A percentile compares a stretch with the other conserved stretches of the same genome.
phyloP scores from a whole-genome alignment of 2,329 filamentous ascomycete species.

The Penicillium rolfsii region DNA sequence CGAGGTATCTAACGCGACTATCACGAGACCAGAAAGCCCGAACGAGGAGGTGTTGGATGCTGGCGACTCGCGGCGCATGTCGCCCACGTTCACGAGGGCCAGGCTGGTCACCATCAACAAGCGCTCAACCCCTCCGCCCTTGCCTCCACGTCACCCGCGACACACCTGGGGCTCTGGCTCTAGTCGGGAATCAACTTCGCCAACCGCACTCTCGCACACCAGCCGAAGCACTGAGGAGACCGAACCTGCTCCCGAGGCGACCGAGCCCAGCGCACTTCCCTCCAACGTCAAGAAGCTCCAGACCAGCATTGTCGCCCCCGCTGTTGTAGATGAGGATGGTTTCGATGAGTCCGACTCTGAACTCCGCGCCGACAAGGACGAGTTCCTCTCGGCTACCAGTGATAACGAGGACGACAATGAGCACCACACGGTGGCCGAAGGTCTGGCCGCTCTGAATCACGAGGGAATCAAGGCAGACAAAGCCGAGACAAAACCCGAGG shows the following conservation, averaged over 20 bases:
- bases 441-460: background rate
- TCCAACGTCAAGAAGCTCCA: slow-evolving; percentile 22
- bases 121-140: slow-evolving; percentile 68
- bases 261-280: slow-evolving; percentile 15
- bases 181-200: slow-evolving; percentile 30
- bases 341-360: slow-evolving; percentile 22
- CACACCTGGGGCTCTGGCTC: slow-evolving; percentile 33
- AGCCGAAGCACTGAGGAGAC: slow-evolving; percentile 32
- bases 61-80: slow-evolving; percentile 57
- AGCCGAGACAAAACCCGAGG: background rate
- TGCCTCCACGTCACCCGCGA: slow-evolving; percentile 73
- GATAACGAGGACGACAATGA: slow-evolving; percentile 23
- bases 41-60: slow-evolving; percentile 47
- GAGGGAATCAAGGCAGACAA: background rate
- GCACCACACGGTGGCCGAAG: background rate
- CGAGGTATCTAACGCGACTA: slow-evolving; percentile 58
- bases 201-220: slow-evolving; percentile 30
- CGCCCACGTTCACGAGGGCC: slow-evolving; percentile 73
- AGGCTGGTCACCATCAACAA: slow-evolving; percentile 85
- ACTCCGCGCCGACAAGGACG: slow-evolving; percentile 37
- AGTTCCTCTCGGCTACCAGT: slow-evolving; percentile 47
- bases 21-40: slow-evolving; percentile 51
- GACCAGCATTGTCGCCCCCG: slow-evolving; percentile 20
- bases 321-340: slow-evolving; percentile 35
- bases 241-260: slow-evolving; percentile 20